Base-by-base conservation (phyloP, 192 early-diverging fungal species). In the Coemansia sp. region DNA sequence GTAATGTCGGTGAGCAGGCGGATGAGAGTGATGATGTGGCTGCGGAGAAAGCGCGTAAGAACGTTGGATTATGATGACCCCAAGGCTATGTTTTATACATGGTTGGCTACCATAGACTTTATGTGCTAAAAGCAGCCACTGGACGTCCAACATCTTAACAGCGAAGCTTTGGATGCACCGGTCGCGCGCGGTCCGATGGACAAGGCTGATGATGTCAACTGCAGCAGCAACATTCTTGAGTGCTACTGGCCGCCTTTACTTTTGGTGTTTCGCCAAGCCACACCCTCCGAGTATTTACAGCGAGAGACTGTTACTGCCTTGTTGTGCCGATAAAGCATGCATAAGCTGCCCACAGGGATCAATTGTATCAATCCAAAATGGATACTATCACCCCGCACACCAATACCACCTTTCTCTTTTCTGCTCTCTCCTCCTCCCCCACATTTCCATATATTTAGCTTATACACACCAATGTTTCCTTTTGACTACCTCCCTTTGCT, bases 161-260 rank as follows among this genome's bases (percentile, higher is more conserved):
- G 73, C 45, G 76, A 79, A 41, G 76, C 76, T 2, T 55, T 79
- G 52, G 76, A 79, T 19, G 68, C 66, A 1, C 69, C 69, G 25
- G 76, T 79, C 2, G 76, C 64, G 14, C 24, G 52, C 8, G 70
- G 66, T 56, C 56, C 73, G 49, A 79, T 79, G 76, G 44, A 24
- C 4, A 70, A 79, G 42, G 44, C 34, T 18, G 44, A 59, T 39
- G 76, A 72, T 11, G 58, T 46, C 2, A 79, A 79, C 30, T n/a
- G 46, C 14, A 70, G 76, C 38, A 79, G 73, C 62, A 79, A 79
- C 34, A 79, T 79, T 11, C 44, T 79, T 0, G 76, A 79, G n/a
- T 79, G 76, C 47, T 73, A 69, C 45, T n/a, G n/a, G n/a, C n/a
- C n/a, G n/a, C n/a, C n/a, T n/a, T n/a, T n/a, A n/a, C n/a, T n/a